A percentile compares a stretch with the other conserved stretches of the same genome.
Conservation (phyloP, 2,329 filamentous ascomycete genomes). For the Sporothrix phasma region DNA sequence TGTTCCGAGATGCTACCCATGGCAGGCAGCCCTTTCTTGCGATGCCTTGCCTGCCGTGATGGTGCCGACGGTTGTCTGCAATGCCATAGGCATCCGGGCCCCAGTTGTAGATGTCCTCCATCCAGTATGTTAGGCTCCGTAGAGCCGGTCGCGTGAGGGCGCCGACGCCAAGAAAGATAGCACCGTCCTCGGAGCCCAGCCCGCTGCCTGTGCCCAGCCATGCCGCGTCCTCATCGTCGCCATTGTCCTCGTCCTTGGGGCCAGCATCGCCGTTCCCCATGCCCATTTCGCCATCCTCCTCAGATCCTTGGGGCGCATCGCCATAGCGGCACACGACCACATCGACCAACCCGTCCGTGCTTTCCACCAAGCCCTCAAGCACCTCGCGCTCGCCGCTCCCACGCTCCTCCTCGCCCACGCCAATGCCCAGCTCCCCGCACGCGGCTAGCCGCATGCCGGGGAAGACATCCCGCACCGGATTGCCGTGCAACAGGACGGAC, state of each 20-base stretch:
- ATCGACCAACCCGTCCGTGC: constrained; percentile 78
- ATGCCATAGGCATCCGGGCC: constrained; percentile 80
- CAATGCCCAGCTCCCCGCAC: constrained; percentile 83
- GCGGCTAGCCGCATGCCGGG: constrained; percentile 79
- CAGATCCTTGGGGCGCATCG: constrained; percentile 13
- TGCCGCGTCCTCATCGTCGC: constrained; percentile 19
- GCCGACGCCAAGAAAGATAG: constrained; percentile 75
- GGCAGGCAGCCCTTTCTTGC: constrained; percentile 21
- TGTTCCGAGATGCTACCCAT: constrained; percentile 16
- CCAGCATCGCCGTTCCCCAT: neutral
- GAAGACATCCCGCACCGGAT: constrained; percentile 70
- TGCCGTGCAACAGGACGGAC: constrained; percentile 85
- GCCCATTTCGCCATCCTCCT: constrained; percentile 19
- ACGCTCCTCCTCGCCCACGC: constrained; percentile 90
- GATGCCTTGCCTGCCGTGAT: constrained; percentile 36
- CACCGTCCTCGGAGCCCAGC: constrained; percentile 65
- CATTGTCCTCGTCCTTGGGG: constrained; percentile 16
- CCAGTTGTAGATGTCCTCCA: constrained; percentile 77
- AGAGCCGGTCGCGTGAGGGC: constrained; percentile 62
- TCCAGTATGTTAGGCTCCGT: constrained; percentile 69
- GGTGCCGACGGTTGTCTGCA: constrained; percentile 61
- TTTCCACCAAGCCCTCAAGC: constrained; percentile 71
- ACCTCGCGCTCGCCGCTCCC: constrained; percentile 91
- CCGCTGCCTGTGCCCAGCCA: constrained; percentile 69
- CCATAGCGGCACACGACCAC: constrained; percentile 82